phyloP scores from a whole-genome alignment of 257 asterid species.

The Cynanchum wilfordii region DNA sequence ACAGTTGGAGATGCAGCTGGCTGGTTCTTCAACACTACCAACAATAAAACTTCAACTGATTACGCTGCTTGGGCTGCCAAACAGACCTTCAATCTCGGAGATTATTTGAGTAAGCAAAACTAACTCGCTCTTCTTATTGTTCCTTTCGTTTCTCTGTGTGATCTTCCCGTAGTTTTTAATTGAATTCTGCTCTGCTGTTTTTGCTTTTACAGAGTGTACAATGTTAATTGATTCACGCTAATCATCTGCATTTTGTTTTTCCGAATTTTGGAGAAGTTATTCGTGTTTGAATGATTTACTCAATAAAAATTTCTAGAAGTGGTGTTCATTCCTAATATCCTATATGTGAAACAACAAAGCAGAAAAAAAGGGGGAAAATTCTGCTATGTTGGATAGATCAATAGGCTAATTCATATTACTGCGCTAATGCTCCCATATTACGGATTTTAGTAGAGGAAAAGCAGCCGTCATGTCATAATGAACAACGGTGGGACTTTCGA shows the following conservation, averaged over 20 bases:
- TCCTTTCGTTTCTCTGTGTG: not conserved
- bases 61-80: conserved; percentile 65
- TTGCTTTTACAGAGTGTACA: not conserved
- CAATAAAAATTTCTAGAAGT: not conserved
- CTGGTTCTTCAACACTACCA: conserved; percentile 65
- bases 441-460: not conserved
- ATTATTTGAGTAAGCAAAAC: conserved; percentile 53
- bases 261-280: not conserved
- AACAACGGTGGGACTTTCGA: not conserved
- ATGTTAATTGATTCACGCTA: not conserved
- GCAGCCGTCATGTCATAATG: not conserved
- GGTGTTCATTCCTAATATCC: not conserved
- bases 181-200: not conserved
- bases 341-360: not conserved
- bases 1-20: conserved; percentile 75
- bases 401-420: not conserved
- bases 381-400: not conserved
- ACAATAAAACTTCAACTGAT: conserved; percentile 46
- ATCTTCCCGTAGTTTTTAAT: conserved; percentile 5
- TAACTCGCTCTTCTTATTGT: not conserved
- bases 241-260: not conserved
- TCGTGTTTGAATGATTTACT: not conserved
- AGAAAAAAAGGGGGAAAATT: not conserved
- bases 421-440: not conserved
- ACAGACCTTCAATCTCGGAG: conserved; percentile 75